These are phyloP conservation scores for Oryza glaberrima DNA, from an alignment of 176 grass and related monocot genomes.

Conservation along the genomic window DNA sequence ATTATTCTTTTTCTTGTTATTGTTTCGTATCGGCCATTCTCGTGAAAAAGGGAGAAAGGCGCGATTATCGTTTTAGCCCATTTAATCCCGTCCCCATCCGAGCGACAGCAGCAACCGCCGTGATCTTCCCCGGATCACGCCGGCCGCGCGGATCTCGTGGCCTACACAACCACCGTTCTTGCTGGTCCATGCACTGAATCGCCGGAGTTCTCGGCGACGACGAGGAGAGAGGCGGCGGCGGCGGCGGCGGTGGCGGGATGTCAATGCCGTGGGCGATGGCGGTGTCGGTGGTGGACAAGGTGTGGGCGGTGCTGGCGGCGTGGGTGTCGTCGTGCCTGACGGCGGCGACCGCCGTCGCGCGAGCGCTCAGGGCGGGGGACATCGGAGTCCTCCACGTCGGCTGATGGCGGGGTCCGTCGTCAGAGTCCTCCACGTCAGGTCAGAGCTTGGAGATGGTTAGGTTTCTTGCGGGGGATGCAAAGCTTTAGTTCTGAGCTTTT, in stretches of 20 bases:
- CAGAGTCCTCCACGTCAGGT: slow-evolving; percentile 35
- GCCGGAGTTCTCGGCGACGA: neutral
- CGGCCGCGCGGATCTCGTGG: slow-evolving; percentile 19
- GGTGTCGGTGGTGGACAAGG: slow-evolving; percentile 58
- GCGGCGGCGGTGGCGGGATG: slow-evolving; percentile 22
- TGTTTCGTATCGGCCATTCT: neutral
- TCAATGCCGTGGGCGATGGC: slow-evolving; percentile 68
- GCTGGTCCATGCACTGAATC: slow-evolving; percentile 39
- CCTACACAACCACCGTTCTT: neutral
- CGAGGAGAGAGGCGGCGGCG: neutral
- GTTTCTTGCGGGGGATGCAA: neutral
- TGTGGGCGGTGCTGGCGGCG: slow-evolving; percentile 55
- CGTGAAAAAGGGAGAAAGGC: neutral
- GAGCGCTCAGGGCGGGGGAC: slow-evolving; percentile 50
- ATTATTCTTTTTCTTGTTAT: neutral
- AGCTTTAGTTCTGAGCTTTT: neutral
- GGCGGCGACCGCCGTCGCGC: slow-evolving; percentile 66
- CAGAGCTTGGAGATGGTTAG: neutral
- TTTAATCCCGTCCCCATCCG: slow-evolving; percentile 31
- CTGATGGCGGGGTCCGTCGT: slow-evolving; percentile 22
- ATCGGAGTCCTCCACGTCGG: slow-evolving; percentile 44
- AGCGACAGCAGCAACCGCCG: neutral
- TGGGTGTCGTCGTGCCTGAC: slow-evolving; percentile 74
- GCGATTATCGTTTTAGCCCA: slow-evolving; percentile 23
- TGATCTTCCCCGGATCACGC: slow-evolving; percentile 15